Conservation (phyloP, 345 rosid genomes). For the Moricandia arvensis region DNA sequence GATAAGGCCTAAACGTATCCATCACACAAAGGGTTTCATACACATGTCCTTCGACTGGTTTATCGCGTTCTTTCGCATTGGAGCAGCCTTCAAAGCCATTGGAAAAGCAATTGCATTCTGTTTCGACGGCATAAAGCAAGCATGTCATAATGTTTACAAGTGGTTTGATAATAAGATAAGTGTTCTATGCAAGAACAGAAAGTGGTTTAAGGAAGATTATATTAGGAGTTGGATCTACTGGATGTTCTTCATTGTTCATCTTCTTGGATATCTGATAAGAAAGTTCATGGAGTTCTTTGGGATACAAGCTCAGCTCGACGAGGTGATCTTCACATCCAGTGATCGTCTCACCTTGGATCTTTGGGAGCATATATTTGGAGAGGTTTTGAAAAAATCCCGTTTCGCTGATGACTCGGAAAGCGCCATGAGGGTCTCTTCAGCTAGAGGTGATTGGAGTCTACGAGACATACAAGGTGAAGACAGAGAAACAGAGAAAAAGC, state of each 20-base stretch:
- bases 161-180: background rate
- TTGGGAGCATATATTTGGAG: slow-evolving; percentile 50
- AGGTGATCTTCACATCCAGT: slow-evolving; percentile 32
- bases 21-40: slow-evolving; percentile 24
- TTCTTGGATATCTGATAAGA: background rate
- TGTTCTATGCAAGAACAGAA: background rate
- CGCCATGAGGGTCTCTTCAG: slow-evolving; percentile 47
- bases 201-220: background rate
- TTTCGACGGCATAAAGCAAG: background rate
- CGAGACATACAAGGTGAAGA: slow-evolving; percentile 29
- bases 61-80: background rate
- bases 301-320: slow-evolving; percentile 40
- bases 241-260: background rate
- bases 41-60: background rate
- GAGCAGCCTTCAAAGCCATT: background rate
- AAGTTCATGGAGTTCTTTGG: slow-evolving; percentile 28
- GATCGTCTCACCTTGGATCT: slow-evolving; percentile 49
- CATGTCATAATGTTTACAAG: background rate
- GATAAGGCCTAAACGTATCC: slow-evolving; percentile 30
- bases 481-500: background rate
- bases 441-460: slow-evolving; percentile 61
- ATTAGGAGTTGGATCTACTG: background rate
- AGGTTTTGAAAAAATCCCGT: slow-evolving; percentile 41
- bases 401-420: slow-evolving; percentile 43
- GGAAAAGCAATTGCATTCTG: background rate